Evolutionary conservation across 2,329 filamentous ascomycete species (phyloP), one percentile per base, ranked within the genome.

Genomic region (Cryphonectria carpinicola): DNA sequence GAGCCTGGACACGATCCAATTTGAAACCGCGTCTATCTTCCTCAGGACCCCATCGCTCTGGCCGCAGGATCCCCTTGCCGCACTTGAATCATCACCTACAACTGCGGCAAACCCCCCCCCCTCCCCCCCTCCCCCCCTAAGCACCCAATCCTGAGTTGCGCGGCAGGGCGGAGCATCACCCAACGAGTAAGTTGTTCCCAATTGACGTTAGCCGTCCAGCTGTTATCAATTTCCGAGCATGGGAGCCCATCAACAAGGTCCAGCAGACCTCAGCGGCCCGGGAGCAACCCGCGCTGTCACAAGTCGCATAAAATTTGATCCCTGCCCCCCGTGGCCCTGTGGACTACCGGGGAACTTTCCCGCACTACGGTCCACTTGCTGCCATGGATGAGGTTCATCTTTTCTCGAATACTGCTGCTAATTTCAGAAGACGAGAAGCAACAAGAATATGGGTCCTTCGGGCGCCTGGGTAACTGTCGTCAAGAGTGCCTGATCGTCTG

Each of bases 351-450:
- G 71, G 71, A 68, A 67, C 54, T 19, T 32, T 68, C 14, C 71
- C 68, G 70, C 62, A 46, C 58, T 67, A 64, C 61, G 61, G 61
- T 68, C 71, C 71, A 72, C 68, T 62, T 72, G 67, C 68, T 65
- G 68, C 70, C 60, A 61, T 67, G 52, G 32, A 19, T 60, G 41
- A 41, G 68, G 41, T 67, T 72, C 67, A 70, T 72, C 65, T 72
- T 72, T 70, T 72, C 71, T 70, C 68, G 65, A 70, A 72, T 52
- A 65, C 56, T 72, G 68, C 56, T 72, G 65, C 68, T 67, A 67
- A 70, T 70, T 70, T 67, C 65, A 60, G 66, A 56, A 54, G 49
- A 56, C 3, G 10, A 54, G 32, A 28, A 46, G 13, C n/a, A 52
- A 3, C 32, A 7, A 46, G 22, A 41, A 39, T 17, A 37, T 19